Conservation (phyloP, 2,329 filamentous ascomycete species). For the Colletotrichum navitas region DNA sequence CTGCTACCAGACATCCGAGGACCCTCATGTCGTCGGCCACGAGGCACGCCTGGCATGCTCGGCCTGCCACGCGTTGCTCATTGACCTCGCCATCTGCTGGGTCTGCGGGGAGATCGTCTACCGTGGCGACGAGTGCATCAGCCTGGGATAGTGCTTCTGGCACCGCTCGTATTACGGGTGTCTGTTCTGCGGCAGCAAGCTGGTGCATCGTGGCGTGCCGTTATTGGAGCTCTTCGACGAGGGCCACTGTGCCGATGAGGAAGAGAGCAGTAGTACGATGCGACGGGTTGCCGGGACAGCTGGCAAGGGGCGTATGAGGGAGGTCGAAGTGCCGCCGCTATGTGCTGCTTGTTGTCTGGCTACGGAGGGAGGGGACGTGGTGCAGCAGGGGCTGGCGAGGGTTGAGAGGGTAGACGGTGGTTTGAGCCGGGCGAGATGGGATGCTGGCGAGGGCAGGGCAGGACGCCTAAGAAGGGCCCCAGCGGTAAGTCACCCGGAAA, state of each 20-base stretch:
- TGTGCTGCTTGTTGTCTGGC: slow-evolving; percentile 62
- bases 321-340: slow-evolving; percentile 62
- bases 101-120: slow-evolving; percentile 68
- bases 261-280: slow-evolving; percentile 23
- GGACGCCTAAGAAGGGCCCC: slow-evolving; percentile 36
- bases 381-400: slow-evolving; percentile 58
- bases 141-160: slow-evolving; percentile 73
- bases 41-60: slow-evolving; percentile 63
- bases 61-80: slow-evolving; percentile 60
- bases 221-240: slow-evolving; percentile 53
- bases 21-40: slow-evolving; percentile 57
- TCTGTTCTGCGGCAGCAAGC: slow-evolving; percentile 61
- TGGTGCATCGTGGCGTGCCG: slow-evolving; percentile 52
- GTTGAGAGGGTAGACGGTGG: slow-evolving; percentile 61
- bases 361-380: slow-evolving; percentile 53
- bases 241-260: slow-evolving; percentile 37
- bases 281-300: slow-evolving; percentile 18
- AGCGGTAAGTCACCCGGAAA: slow-evolving; percentile 20
- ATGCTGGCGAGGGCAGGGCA: slow-evolving; percentile 47
- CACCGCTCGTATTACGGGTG: slow-evolving; percentile 69
- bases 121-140: slow-evolving; percentile 67
- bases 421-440: slow-evolving; percentile 59
- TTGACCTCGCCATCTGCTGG: slow-evolving; percentile 69
- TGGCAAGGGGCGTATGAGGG: slow-evolving; percentile 48
- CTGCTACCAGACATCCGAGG: slow-evolving; percentile 60